phyloP scores from a whole-genome alignment of 2,329 filamentous ascomycete genomes.

The Claviceps humidiphila region DNA sequence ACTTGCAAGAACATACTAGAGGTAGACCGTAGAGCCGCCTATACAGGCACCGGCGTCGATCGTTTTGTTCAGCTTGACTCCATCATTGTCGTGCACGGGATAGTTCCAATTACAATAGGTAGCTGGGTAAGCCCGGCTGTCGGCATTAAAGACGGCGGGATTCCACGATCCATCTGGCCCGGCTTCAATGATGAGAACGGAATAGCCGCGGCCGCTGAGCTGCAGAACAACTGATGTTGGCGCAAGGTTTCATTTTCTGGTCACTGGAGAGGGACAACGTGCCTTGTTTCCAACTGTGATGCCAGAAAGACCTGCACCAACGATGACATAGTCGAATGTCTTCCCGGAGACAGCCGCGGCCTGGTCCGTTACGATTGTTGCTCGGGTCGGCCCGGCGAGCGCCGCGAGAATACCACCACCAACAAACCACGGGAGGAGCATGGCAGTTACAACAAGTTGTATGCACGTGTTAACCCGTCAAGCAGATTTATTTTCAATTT shows the following conservation, averaged over 20 bases:
- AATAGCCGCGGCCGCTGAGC: slow-evolving; percentile 11
- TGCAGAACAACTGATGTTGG: not conserved
- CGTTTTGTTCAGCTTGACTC: slow-evolving; percentile 4
- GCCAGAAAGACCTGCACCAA: slow-evolving; percentile 26
- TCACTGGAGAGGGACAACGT: not conserved
- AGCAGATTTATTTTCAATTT: not conserved
- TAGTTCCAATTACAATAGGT: slow-evolving; percentile 12
- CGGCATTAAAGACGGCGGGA: slow-evolving; percentile 8
- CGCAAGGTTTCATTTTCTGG: not conserved
- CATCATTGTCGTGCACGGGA: slow-evolving; percentile 9
- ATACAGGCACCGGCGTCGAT: slow-evolving; percentile 13
- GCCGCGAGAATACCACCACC: not conserved
- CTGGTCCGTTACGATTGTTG: slow-evolving; percentile 11
- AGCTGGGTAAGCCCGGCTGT: slow-evolving; percentile 7
- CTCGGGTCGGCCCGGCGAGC: not conserved
- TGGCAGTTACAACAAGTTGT: not conserved
- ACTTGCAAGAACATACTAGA: slow-evolving; percentile 9
- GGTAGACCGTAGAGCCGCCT: slow-evolving; percentile 13
- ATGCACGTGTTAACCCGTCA: not conserved
- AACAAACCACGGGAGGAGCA: not conserved
- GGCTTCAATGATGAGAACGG: slow-evolving; percentile 13
- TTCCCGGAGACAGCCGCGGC: slow-evolving; percentile 4
- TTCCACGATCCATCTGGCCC: slow-evolving; percentile 13
- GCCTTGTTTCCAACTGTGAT: slow-evolving; percentile 13
- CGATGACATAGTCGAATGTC: slow-evolving; percentile 20